Evolutionary conservation across 2,329 filamentous ascomycete species (phyloP), one percentile per base, ranked within the genome.

Genomic region (Tolypocladium inflatum): DNA sequence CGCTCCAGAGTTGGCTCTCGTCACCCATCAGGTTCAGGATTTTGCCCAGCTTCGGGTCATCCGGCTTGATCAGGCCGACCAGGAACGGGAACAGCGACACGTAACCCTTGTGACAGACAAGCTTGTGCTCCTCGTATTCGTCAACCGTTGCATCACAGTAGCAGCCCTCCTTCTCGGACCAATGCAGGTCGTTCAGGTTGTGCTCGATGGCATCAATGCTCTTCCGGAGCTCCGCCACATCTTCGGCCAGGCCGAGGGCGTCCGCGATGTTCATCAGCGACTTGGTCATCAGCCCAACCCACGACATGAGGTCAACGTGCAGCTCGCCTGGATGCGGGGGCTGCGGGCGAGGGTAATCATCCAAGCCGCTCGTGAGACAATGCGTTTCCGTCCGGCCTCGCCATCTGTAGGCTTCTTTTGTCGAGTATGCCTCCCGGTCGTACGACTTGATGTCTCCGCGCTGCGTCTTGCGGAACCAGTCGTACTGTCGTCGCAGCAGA

Each of bases 61-160:
- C 84, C 2, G 87, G 78, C 60, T 84, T 82, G 58, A 97, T 69
- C 60, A 97, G 79, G 10, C 93, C 93, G 3, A 90, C 84, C 64
- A 97, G 75, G 79, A 97, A 96, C 1, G 94, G 94, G 73, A 96
- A 94, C 35, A 99, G 79, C 26, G 90, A 94, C 64, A 97, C 85
- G 69, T 99, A 99, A 23, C 94, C 94, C 74, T 96, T 96, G 77
- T 97, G 94, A 76, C 94, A 99, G 48, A 97, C 90, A 23, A 94
- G 86, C 41, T 81, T 73, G 67, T 90, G 87, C 74, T 99, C 94
- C 72, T 99, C 94, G 69, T 90, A 99, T 60, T 91, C 91, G 66
- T 99, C 93, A 60, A 99, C 89, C 0, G 91, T 97, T 1, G 91
- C 91, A 71, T 99, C 94, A 71, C 94, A 99, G 77, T 91, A 99